Percentiles rank a stretch among this genome's conserved stretches.
phyloP scores from a whole-genome alignment of 2,329 filamentous ascomycete species.

The Botryotinia convoluta region DNA sequence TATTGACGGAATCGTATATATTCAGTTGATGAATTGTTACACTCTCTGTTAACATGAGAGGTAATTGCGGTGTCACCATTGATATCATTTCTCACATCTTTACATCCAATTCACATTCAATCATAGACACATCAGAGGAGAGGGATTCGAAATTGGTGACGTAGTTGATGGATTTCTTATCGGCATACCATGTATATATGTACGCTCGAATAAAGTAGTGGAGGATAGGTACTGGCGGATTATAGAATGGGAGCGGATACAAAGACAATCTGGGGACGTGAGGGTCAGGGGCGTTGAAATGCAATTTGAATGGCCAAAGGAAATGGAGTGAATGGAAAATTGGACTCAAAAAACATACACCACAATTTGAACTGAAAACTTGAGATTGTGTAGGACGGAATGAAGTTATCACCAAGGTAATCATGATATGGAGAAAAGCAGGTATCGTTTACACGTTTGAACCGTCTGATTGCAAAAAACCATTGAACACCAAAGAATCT shows the following conservation, averaged over 20 bases:
- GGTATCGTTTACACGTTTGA: slow-evolving; percentile 18
- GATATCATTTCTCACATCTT: not conserved
- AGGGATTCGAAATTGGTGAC: not conserved
- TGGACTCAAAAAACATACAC: not conserved
- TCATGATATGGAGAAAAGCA: slow-evolving; percentile 9
- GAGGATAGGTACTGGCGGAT: too few relatives aligned
- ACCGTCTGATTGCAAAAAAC: slow-evolving; percentile 21
- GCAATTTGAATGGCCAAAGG: not conserved
- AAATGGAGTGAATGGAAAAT: not conserved
- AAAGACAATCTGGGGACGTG: not conserved
- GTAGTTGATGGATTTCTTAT: not conserved
- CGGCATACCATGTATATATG: not conserved
- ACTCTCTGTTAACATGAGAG: too few relatives aligned
- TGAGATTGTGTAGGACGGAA: not conserved
- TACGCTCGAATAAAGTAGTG: not conserved
- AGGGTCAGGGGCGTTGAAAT: not conserved
- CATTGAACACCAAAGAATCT: slow-evolving; percentile 23
- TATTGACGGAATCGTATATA: not conserved
- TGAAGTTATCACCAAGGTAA: not conserved
- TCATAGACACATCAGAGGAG: not conserved
- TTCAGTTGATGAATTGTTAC: not conserved
- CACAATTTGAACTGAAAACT: not conserved
- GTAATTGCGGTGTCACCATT: not conserved
- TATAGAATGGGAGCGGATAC: not conserved
- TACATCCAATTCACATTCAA: not conserved